Evolutionary conservation across 2,329 filamentous ascomycete species (phyloP).

Genomic region (Talaromyces sp.): DNA sequence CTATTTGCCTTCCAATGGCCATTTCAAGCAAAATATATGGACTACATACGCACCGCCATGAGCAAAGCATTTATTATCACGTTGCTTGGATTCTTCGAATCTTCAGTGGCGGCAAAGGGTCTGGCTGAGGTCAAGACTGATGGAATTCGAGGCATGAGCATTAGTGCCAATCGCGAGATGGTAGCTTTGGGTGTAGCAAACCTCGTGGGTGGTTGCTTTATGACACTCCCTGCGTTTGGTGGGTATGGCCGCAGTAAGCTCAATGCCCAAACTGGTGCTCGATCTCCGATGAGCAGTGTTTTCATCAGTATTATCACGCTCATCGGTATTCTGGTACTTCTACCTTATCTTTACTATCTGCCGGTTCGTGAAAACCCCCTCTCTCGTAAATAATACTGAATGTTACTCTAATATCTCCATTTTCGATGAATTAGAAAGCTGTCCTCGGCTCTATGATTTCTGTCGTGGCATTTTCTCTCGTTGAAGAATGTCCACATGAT

Average conservation of each 20-base stretch:
- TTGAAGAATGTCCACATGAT: conserved; percentile 94
- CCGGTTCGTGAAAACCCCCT: conserved; percentile 65
- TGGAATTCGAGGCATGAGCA: conserved; percentile 74
- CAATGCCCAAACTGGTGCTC: conserved; percentile 87
- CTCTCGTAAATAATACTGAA: background rate
- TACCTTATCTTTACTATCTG: conserved; percentile 93
- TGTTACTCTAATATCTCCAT: conserved; percentile 7
- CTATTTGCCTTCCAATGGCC: conserved; percentile 85
- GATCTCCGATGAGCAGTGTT: conserved; percentile 90
- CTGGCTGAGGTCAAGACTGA: conserved; percentile 66
- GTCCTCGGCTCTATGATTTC: conserved; percentile 93
- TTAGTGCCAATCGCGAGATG: conserved; percentile 90
- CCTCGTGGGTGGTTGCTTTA: conserved; percentile 86
- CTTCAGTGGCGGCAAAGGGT: conserved; percentile 92
- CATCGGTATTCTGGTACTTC: conserved; percentile 75
- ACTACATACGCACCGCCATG: conserved; percentile 82
- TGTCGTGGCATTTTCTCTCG: conserved; percentile 89
- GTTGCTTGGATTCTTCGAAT: conserved; percentile 97
- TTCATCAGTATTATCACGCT: conserved; percentile 82
- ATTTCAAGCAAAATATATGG: conserved; percentile 74
- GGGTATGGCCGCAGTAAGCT: conserved; percentile 96
- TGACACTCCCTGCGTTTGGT: conserved; percentile 90
- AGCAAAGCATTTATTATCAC: conserved; percentile 92
- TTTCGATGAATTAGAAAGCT: conserved; percentile 66
- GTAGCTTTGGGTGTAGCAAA: conserved; percentile 91